Conservation (phyloP, 2,329 filamentous ascomycete species). For the Microsporum canis region DNA sequence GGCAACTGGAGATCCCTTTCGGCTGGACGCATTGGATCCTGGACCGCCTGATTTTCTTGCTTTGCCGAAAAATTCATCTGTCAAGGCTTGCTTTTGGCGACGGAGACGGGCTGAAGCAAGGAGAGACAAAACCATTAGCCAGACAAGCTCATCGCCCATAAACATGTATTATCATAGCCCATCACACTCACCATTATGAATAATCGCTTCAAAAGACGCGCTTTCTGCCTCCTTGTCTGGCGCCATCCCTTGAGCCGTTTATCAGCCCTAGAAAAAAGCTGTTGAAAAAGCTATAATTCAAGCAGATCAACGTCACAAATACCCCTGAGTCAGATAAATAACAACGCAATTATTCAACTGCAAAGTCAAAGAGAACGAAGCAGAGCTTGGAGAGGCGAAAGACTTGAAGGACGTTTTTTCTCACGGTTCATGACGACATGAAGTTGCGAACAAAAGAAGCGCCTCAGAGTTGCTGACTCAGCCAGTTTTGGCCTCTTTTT, state of each 20-base stretch:
- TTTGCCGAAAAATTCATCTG: slow-evolving; percentile 48
- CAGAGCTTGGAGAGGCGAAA: not conserved
- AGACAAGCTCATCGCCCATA: slow-evolving; percentile 8
- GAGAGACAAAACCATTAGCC: not conserved
- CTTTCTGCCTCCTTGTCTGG: slow-evolving; percentile 24
- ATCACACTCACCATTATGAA: slow-evolving; percentile 36
- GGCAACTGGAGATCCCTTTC: slow-evolving; percentile 34
- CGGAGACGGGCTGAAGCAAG: slow-evolving; percentile 38
- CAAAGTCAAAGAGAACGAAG: not conserved
- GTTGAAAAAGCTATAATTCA: not conserved
- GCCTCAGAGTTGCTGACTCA: not conserved
- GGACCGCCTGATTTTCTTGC: slow-evolving; percentile 41
- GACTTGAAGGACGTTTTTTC: not conserved
- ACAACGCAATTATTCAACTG: not conserved
- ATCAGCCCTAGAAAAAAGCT: not conserved
- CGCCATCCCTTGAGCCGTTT: slow-evolving; percentile 12
- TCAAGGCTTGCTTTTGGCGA: slow-evolving; percentile 46
- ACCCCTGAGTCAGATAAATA: not conserved
- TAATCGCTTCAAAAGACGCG: slow-evolving; percentile 41
- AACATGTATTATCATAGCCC: not conserved
- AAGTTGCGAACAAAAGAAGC: not conserved
- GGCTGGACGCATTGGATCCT: slow-evolving; percentile 25
- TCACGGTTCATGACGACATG: not conserved
- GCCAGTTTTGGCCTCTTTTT: not conserved
- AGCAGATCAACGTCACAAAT: not conserved